These are phyloP conservation scores for Aspergillus sp. DNA, from an alignment of 2,329 filamentous ascomycete genomes.

Conservation along the genomic window DNA sequence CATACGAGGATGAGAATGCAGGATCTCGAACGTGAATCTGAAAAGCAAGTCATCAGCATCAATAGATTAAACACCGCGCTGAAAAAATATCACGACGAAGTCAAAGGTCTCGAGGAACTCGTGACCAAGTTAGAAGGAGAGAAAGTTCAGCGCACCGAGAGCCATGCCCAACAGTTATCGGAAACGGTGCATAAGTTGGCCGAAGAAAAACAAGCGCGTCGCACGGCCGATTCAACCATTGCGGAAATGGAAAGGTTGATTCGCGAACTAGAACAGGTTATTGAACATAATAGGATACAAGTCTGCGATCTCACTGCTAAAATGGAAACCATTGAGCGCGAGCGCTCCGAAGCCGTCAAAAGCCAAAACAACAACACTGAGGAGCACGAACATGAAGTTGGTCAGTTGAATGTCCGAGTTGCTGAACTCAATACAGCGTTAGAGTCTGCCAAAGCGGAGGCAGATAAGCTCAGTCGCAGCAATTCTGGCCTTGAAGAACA, in stretches of 20 bases:
- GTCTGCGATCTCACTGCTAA: constrained; percentile 35
- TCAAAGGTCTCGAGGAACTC: constrained; percentile 43
- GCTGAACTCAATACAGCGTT: constrained; percentile 42
- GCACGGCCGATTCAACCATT: constrained; percentile 36
- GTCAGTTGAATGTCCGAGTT: constrained; percentile 43
- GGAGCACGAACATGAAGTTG: constrained; percentile 36
- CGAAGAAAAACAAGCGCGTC: constrained; percentile 33
- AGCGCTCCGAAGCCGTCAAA: constrained; percentile 26
- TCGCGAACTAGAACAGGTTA: constrained; percentile 34
- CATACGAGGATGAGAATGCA: constrained; percentile 45
- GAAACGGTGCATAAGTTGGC: constrained; percentile 36
- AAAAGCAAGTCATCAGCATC: constrained; percentile 44
- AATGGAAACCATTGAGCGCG: constrained; percentile 35
- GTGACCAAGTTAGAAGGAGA: constrained; percentile 44
- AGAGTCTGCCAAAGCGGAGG: constrained; percentile 34
- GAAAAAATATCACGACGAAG: constrained; percentile 45
- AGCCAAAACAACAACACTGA: constrained; percentile 23
- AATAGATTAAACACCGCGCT: constrained; percentile 43
- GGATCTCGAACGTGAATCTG: constrained; percentile 40
- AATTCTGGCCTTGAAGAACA: constrained; percentile 40
- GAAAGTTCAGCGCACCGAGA: constrained; percentile 27
- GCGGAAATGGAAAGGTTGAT: constrained; percentile 36
- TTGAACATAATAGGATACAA: constrained; percentile 36
- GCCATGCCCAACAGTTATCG: constrained; percentile 31
- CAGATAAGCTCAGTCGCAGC: constrained; percentile 34